Evolutionary conservation across 2,329 filamentous ascomycete genomes (phyloP), one percentile per base, ranked within the genome.

Genomic region (Fusarium sp.): DNA sequence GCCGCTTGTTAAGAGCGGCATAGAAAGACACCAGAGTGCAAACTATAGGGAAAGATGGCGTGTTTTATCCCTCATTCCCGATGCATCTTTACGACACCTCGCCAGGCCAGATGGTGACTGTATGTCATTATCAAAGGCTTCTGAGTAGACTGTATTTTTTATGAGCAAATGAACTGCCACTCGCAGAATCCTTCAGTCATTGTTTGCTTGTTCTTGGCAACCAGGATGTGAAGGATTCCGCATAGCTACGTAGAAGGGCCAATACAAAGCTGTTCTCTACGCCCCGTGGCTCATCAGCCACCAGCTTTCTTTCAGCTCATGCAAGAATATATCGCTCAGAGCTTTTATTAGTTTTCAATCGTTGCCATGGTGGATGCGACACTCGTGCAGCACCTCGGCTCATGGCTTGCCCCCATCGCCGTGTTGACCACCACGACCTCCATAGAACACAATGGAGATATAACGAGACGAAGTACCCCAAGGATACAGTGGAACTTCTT

Each of bases 1-100:
- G 12, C 24, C 6, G 0, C 22, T 33, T 24, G 5, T 24, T 31
- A 13, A 3, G 5, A n/a, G 15, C 22, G 14, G 2, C 17, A 4
- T 24, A 7, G 3, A 14, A 24, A 2, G 8, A 51, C 2, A 9
- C 15, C 15, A n/a, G 28, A 33, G 22, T 18, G 11, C 11, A 33
- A 10, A 33, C 13, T 14, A 18, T 8, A 22, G 3, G 7, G 28
- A 24, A 18, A 7, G 28, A 28, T 28, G 28, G 28, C 28, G 7
- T 14, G 12, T 51, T 51, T 24, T 20, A 24, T 24, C n/a, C 12
- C 31, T 20, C 31, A 24, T 24, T 9, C 0, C 48, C 12, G 6
- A 14, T 24, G 12, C 17, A 20, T 35, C n/a, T 11, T 35, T n/a
- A 11, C 4, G 15, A 35, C 48, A 51, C 12, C 17, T 0, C 2